Base-by-base conservation (phyloP, 2,329 filamentous ascomycete genomes). In the Alternaria arborescens region DNA sequence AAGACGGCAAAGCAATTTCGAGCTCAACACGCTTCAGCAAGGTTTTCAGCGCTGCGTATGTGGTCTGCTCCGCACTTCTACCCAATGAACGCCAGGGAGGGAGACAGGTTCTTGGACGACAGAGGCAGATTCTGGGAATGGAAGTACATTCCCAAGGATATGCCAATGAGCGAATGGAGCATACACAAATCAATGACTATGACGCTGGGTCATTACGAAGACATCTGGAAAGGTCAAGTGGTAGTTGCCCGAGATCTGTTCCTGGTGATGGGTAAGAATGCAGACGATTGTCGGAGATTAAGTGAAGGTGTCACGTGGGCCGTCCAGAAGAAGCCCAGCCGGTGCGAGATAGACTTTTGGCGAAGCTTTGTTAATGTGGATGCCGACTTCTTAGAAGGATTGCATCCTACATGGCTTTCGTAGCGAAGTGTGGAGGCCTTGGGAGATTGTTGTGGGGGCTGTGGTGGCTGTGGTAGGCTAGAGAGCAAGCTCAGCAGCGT, bases 11-110 rank as follows among this genome's bases (percentile, higher is more conserved):
- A 20, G 52, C 51, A 5, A n/a, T 82, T 81, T 66, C 66, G 71
- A 5, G 20, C 41, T 3, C 28, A 60, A 8, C 24, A 72, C 47
- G 58, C 65, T 0, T 52, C 60, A 5, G 78, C 80, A 14, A 70
- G 71, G 6, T 85, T 85, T 68, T 77, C 82, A 0, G 60, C 83
- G 14, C 74, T 85, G 2, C 74, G 80, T 6, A 62, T 84, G 46
- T 85, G 82, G 82, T 81, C 79, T 8, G 79, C 82, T 2, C 79
- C 82, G 6, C 80, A 83, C 67, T 85, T 84, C 72, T 85, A 81
- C 65, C 82, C 83, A 7, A 83, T 82, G 81, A 68, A 84, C 20
- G 78, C 78, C 10, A 55, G 64, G 12, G 66, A 80, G 80, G 78
- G 46, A 75, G 80, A 10, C 52, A 68, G 6, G 3, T 85, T 85